These are phyloP conservation scores for Phytophthora capsici DNA, from an alignment of 352 stramenopile species.

Conservation along the genomic window DNA sequence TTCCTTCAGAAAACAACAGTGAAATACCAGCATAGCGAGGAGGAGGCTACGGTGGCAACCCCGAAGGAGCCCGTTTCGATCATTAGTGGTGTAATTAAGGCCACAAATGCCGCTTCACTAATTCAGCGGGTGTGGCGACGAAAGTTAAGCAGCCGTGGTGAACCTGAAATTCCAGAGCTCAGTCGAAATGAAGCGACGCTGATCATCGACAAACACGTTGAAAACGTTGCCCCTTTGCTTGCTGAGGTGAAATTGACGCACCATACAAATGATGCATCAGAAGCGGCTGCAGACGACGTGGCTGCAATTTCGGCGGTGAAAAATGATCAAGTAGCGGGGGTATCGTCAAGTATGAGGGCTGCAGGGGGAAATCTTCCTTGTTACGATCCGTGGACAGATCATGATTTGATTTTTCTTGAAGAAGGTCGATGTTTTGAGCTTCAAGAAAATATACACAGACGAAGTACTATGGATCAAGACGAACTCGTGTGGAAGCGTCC, in stretches of 20 bases:
- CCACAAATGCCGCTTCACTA: conserved; percentile 7
- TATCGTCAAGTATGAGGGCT: background rate
- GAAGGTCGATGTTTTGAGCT: conserved; percentile 44
- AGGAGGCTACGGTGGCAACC: background rate
- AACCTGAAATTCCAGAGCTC: background rate
- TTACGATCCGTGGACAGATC: conserved; percentile 44
- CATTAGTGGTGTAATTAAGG: conserved; percentile 7
- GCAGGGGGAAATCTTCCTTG: background rate
- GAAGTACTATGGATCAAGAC: conserved; percentile 19
- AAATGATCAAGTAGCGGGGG: background rate
- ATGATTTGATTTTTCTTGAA: conserved; percentile 57
- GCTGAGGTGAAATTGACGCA: background rate
- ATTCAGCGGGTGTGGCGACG: conserved; percentile 24
- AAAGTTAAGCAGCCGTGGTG: background rate
- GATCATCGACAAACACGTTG: conserved; percentile 24
- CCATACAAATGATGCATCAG: background rate
- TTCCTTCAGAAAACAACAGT: background rate
- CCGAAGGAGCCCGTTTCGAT: background rate
- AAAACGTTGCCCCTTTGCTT: conserved; percentile 13
- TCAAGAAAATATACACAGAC: conserved; percentile 20
- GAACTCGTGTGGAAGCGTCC: conserved; percentile 49
- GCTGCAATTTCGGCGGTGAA: background rate
- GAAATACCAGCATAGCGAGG: background rate
- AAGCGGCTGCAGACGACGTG: background rate
- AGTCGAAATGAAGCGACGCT: conserved; percentile 12